Conservation (phyloP, 768 basidiomycete species). For the Leccinum sublutescens region DNA sequence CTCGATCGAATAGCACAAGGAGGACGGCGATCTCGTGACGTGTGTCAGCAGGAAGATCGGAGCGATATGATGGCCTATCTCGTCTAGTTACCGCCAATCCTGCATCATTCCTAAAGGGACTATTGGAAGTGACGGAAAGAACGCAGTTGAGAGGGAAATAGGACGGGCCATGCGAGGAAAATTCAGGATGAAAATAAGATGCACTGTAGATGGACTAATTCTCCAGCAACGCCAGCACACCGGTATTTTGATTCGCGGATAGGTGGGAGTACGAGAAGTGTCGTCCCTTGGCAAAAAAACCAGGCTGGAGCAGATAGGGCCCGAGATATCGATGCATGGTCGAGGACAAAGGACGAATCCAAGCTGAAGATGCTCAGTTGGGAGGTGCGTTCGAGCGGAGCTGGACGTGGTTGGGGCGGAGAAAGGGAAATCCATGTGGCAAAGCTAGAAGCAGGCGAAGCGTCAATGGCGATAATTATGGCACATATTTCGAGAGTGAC, state of each 20-base stretch:
- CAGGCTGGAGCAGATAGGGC: neutral
- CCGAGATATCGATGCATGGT: neutral
- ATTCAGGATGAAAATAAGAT: neutral
- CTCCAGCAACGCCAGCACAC: neutral
- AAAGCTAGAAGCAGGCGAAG: conserved; percentile 14
- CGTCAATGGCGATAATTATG: conserved; percentile 25
- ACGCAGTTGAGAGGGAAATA: conserved; percentile 1
- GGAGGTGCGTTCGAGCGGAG: conserved; percentile 35
- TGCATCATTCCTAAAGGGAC: neutral
- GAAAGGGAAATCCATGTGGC: conserved; percentile 29
- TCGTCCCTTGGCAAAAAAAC: neutral
- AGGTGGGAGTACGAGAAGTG: neutral
- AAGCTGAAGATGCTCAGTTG: neutral
- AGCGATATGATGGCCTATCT: neutral
- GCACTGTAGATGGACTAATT: too few species aligned
- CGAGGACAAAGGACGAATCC: neutral
- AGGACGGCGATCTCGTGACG: neutral
- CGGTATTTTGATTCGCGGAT: neutral
- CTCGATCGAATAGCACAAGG: neutral
- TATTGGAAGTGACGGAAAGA: neutral
- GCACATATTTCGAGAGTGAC: conserved; percentile 13
- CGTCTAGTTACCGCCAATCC: neutral
- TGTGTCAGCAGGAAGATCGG: neutral
- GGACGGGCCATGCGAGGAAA: conserved; percentile 4
- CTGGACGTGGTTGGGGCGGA: conserved; percentile 35